Conservation (phyloP, 768 basidiomycete species). For the Leccinum boreale region DNA sequence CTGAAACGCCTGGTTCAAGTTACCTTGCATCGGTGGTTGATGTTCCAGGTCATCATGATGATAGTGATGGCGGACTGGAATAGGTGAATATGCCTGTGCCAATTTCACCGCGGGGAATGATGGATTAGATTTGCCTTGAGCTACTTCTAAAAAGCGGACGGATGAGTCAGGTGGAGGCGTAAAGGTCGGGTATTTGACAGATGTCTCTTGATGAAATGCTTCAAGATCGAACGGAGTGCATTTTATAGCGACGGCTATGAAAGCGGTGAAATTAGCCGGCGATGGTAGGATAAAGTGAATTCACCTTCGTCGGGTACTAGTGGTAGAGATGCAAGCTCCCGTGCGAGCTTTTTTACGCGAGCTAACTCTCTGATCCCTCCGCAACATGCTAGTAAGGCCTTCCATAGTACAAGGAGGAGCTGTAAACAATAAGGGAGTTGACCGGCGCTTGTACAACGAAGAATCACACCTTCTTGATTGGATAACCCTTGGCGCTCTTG, state of each 20-base stretch:
- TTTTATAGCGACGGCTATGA: slow-evolving; percentile 67
- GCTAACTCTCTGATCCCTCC: slow-evolving; percentile 87
- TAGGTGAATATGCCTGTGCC: slow-evolving; percentile 88
- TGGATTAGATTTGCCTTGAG: slow-evolving; percentile 28
- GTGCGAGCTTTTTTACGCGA: slow-evolving; percentile 78
- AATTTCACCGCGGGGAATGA: slow-evolving; percentile 57
- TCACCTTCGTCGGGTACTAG: slow-evolving; percentile 44
- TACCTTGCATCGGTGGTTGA: slow-evolving; percentile 39
- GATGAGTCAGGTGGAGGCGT: slow-evolving; percentile 51
- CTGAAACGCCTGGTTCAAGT: slow-evolving; percentile 34
- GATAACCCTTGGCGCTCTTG: slow-evolving; percentile 92
- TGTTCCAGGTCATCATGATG: slow-evolving; percentile 76
- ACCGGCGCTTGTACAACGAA: neutral
- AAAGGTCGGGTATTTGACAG: slow-evolving; percentile 96
- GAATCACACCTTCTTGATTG: slow-evolving; percentile 83
- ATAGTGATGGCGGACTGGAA: slow-evolving; percentile 92
- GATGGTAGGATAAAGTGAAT: slow-evolving; percentile 14
- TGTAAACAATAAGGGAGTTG: slow-evolving; percentile 30
- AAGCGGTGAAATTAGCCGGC: slow-evolving; percentile 6
- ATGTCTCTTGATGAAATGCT: slow-evolving; percentile 84
- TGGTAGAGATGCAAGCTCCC: slow-evolving; percentile 81
- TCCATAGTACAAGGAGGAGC: slow-evolving; percentile 95
- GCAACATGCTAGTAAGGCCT: slow-evolving; percentile 85
- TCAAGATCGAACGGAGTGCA: slow-evolving; percentile 90
- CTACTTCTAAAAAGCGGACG: slow-evolving; percentile 26